phyloP scores from a whole-genome alignment of 169 alveolate genomes.

The Ichthyophthirius multifiliis region DNA sequence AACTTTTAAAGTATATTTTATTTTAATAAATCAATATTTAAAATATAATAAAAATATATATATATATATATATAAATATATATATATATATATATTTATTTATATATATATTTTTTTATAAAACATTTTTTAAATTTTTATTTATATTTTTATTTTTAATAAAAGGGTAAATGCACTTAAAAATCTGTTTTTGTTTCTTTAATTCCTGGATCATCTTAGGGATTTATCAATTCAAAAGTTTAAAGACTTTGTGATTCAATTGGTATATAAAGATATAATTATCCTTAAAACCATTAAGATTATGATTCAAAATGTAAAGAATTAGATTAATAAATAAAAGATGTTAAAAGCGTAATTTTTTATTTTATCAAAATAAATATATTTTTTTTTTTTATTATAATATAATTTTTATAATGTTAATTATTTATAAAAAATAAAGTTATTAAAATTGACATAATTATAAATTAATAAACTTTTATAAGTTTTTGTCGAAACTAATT shows the following conservation, averaged over 20 bases:
- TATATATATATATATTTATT: neutral
- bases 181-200: slow-evolving; percentile 93
- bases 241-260: slow-evolving; percentile 90
- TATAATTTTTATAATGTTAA: neutral
- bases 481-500: slow-evolving; percentile 18
- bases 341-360: slow-evolving; percentile 11
- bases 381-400: neutral
- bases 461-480: slow-evolving; percentile 41
- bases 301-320: slow-evolving; percentile 17
- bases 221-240: slow-evolving; percentile 87
- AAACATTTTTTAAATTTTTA: neutral
- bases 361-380: neutral
- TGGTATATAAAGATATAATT: slow-evolving; percentile 41
- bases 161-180: slow-evolving; percentile 53
- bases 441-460: slow-evolving; percentile 31
- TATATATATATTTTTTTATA: neutral
- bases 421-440: slow-evolving; percentile 17
- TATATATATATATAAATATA: neutral
- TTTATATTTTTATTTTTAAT: neutral
- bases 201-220: slow-evolving; percentile 83
- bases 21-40: neutral
- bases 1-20: neutral
- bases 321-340: slow-evolving; percentile 35
- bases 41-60: neutral
- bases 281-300: slow-evolving; percentile 32